phyloP scores from a whole-genome alignment of 495 filamentous ascomycete genomes.

The Podospora sp. region DNA sequence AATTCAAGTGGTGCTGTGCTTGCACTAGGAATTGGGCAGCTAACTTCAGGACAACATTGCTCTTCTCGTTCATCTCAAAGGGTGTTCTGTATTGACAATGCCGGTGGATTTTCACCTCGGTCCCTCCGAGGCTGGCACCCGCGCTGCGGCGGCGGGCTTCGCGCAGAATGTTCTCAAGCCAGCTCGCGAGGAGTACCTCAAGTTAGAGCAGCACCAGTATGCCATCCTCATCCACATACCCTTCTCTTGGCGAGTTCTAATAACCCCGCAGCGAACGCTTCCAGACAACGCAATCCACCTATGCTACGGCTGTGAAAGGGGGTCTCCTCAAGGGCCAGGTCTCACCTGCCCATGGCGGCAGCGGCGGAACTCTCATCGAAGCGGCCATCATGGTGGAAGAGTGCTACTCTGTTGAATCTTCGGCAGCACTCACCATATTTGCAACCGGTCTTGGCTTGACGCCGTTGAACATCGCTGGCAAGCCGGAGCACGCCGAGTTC shows the following conservation, averaged over 20 bases:
- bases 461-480: conserved; percentile 49
- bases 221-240: not conserved
- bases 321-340: conserved; percentile 56
- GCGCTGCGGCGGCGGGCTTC: conserved; percentile 37
- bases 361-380: conserved; percentile 46
- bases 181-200: conserved; percentile 39
- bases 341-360: conserved; percentile 47
- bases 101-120: conserved; percentile 48
- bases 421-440: conserved; percentile 53
- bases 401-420: conserved; percentile 53
- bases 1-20: no score
- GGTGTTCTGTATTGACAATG: no score
- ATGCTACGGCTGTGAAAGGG: conserved; percentile 42
- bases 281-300: conserved; percentile 49
- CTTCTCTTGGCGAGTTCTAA: conserved; percentile 13
- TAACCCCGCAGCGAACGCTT: conserved; percentile 43
- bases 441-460: conserved; percentile 54
- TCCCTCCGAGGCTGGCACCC: conserved; percentile 38
- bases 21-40: no score
- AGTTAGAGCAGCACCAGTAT: not conserved
- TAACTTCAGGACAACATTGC: no score
- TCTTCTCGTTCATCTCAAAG: no score
- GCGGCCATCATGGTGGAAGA: conserved; percentile 57
- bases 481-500: conserved; percentile 45
- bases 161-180: conserved; percentile 40